Evolutionary conservation across 1,284 basidiomycete species (phyloP).

Genomic region (Boletus semigastroideus): DNA sequence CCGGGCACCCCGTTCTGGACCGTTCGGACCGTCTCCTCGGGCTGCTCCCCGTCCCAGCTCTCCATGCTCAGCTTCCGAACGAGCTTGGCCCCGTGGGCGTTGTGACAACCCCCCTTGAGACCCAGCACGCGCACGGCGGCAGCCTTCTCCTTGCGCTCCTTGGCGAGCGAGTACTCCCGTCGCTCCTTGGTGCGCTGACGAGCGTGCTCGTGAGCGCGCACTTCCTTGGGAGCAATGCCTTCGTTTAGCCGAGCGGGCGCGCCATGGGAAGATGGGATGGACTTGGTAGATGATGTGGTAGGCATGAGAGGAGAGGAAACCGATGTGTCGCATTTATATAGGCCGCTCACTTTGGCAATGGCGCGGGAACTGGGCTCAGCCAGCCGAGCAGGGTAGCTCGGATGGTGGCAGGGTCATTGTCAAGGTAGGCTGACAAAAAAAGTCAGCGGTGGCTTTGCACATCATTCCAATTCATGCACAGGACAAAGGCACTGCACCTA

Average conservation of each 20-base stretch:
- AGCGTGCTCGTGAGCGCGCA: slow-evolving; percentile 32
- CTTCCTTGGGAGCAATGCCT: slow-evolving; percentile 22
- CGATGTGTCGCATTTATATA: slow-evolving; percentile 31
- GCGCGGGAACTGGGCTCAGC: slow-evolving; percentile 25
- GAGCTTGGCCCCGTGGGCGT: slow-evolving; percentile 19
- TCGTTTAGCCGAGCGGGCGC: slow-evolving; percentile 17
- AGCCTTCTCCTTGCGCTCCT: slow-evolving; percentile 33
- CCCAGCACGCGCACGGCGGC: slow-evolving; percentile 16
- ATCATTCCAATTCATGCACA: slow-evolving; percentile 20
- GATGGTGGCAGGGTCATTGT: not conserved
- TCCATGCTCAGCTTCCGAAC: slow-evolving; percentile 31
- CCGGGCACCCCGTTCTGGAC: not conserved
- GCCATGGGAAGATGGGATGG: slow-evolving; percentile 24
- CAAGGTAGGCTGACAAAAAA: slow-evolving; percentile 6
- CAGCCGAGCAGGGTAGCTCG: slow-evolving; percentile 20
- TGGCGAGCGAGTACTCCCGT: slow-evolving; percentile 31
- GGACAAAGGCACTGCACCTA: slow-evolving; percentile 24
- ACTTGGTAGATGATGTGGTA: slow-evolving; percentile 25
- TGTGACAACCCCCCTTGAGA: slow-evolving; percentile 18
- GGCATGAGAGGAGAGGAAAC: slow-evolving; percentile 25
- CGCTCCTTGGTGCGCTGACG: slow-evolving; percentile 35
- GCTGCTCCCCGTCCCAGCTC: slow-evolving; percentile 30
- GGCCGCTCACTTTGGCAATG: slow-evolving; percentile 13
- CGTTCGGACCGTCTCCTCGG: not conserved
- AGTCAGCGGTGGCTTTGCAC: slow-evolving; percentile 4